These are phyloP conservation scores for Xerocomellus chrysenteron DNA, from an alignment of 768 basidiomycete species.

Conservation along the genomic window DNA sequence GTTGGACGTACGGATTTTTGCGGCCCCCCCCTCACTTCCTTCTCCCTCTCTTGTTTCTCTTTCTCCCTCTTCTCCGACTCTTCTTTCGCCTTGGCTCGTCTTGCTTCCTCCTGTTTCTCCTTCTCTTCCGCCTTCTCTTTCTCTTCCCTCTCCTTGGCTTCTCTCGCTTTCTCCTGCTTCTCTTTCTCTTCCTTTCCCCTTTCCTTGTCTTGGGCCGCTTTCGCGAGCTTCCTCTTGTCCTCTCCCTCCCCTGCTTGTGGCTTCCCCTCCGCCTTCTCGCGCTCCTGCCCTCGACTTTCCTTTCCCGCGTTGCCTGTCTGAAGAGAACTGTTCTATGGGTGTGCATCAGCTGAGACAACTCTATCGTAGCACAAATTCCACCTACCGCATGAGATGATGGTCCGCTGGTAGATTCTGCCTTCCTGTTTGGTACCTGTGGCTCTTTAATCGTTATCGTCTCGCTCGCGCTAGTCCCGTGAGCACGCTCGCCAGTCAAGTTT, in stretches of 20 bases:
- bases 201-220: no score
- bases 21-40: neutral
- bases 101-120: neutral
- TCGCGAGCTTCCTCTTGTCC: no score
- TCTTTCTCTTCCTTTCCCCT: neutral
- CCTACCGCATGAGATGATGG: slow-evolving; percentile 7
- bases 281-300: neutral
- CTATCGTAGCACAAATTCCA: no score
- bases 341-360: neutral
- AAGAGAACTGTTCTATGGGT: neutral
- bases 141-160: neutral
- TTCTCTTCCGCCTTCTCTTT: neutral
- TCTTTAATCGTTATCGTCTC: neutral
- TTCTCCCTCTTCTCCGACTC: neutral
- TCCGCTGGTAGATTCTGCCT: neutral
- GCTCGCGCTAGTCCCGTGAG: neutral
- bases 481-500: slow-evolving; percentile 3
- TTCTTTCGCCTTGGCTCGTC: neutral
- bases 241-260: no score
- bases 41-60: neutral
- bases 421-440: slow-evolving; percentile 15
- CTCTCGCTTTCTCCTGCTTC: neutral
- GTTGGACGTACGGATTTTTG: slow-evolving; percentile 6
- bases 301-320: neutral
- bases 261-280: no score